These are phyloP conservation scores for Alternaria triticimaculans DNA, from an alignment of 2,329 filamentous ascomycete species.

Conservation along the genomic window DNA sequence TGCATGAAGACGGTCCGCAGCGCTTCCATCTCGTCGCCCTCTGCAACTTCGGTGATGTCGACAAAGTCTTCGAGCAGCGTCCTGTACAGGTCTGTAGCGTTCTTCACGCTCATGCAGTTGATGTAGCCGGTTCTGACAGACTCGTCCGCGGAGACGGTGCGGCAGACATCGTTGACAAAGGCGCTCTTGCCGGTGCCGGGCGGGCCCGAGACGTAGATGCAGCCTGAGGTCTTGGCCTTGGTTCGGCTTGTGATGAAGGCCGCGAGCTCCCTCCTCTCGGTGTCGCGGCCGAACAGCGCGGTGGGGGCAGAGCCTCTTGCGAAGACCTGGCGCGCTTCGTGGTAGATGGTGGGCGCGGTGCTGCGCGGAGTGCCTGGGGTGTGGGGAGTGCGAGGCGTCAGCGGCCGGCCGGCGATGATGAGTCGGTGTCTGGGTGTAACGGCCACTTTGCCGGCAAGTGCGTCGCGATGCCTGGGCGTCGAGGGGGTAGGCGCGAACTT, in stretches of 20 bases:
- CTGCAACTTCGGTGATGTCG: conserved; percentile 64
- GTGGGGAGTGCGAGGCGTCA: conserved; percentile 79
- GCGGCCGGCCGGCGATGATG: conserved; percentile 74
- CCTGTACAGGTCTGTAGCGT: conserved; percentile 81
- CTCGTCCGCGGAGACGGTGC: conserved; percentile 60
- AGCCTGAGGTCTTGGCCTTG: conserved; percentile 70
- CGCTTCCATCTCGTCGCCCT: conserved; percentile 70
- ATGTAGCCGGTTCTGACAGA: conserved; percentile 75
- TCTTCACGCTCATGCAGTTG: conserved; percentile 98
- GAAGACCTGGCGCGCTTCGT: conserved; percentile 85
- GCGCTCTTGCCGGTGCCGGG: conserved; percentile 97
- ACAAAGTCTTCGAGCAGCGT: conserved; percentile 76
- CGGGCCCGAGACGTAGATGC: conserved; percentile 92
- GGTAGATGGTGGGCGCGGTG: conserved; percentile 78
- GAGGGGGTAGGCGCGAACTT: conserved; percentile 62
- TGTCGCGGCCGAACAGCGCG: conserved; percentile 78
- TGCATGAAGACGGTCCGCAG: conserved; percentile 75
- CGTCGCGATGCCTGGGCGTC: conserved; percentile 82
- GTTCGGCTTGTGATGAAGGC: conserved; percentile 72
- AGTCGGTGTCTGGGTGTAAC: conserved; percentile 85
- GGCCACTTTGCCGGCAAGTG: conserved; percentile 70
- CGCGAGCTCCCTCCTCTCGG: conserved; percentile 68
- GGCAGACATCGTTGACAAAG: conserved; percentile 81
- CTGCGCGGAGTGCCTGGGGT: conserved; percentile 73
- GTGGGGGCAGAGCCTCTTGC: conserved; percentile 77